Base-by-base conservation (phyloP, 495 filamentous ascomycete species). In the Penicillium nucicola region DNA sequence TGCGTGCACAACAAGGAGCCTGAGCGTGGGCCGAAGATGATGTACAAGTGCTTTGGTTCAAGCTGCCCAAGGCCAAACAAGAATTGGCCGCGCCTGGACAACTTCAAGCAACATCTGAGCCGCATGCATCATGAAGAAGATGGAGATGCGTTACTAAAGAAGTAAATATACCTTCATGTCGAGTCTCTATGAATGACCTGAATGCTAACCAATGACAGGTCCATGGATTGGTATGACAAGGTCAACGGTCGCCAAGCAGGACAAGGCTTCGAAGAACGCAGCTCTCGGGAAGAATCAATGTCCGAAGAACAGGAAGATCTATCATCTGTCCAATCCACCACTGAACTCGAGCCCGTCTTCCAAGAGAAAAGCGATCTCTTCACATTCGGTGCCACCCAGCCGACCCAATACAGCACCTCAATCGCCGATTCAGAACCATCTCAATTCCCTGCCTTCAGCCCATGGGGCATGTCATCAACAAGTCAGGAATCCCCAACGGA, bases 11-110 rank as follows among this genome's bases (percentile, higher is more conserved):
- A 70, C 25, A 68, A 77, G 50, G 69, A 76, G 59, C 81, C 75
- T 40, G 68, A 64, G 69, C 77, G 77, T 12, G 72, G 67, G 9
- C 66, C 70, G 36, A 77, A 77, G 28, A 81, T 84, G 56, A 78
- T 77, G 14, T 96, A 82, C 53, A 78, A 79, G 53, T 96, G 91
- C 60, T 71, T 74, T 47, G 76, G 86, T 5, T 76, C 68, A 38
- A 63, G 71, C 42, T 95, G 92, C 57, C 75, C 74, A 22, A 82
- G 78, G 17, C 84, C 81, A 45, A 71, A 77, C 14, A 97, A 97
- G 69, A 73, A 78, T 36, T 97, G 92, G 89, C 91, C 89, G 9
- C 82, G 93, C 7, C 66, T 87, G 43, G 93, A 98, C 66, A 98
- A 98, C 56, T 98, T 97, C 68, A 84, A 84, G 60, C 84, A 87